Conservation (phyloP, 176 grass and related monocot species). For the Aegilops speltoides region DNA sequence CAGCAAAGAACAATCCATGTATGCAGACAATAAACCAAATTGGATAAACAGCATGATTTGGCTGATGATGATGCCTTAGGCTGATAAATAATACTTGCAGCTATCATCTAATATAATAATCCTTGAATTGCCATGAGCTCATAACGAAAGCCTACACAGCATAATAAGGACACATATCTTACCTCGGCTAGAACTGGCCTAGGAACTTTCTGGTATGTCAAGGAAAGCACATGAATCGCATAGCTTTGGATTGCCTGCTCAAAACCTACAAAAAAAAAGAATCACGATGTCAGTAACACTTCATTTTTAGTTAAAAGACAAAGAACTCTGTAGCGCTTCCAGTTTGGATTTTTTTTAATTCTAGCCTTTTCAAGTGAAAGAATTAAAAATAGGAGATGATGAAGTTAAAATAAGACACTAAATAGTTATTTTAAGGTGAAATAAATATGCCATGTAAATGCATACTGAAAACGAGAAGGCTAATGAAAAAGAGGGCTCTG, state of each 20-base stretch:
- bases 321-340: background rate
- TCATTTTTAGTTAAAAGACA: background rate
- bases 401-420: background rate
- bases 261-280: conserved; percentile 64
- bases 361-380: background rate
- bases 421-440: background rate
- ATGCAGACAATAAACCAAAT: background rate
- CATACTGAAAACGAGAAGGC: background rate
- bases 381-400: background rate
- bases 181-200: conserved; percentile 95
- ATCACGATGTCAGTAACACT: background rate
- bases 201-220: conserved; percentile 98
- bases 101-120: background rate
- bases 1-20: background rate
- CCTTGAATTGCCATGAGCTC: background rate
- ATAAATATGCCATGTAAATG: background rate
- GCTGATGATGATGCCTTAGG: background rate
- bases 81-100: background rate
- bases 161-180: background rate
- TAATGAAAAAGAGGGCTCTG: background rate
- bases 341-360: background rate
- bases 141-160: background rate
- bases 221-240: conserved; percentile 85
- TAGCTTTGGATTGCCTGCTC: conserved; percentile 95
- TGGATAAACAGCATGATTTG: background rate